Evolutionary conservation across 2,329 filamentous ascomycete genomes (phyloP), one percentile per base, ranked within the genome.

Genomic region (Camptophora hylomeconis): DNA sequence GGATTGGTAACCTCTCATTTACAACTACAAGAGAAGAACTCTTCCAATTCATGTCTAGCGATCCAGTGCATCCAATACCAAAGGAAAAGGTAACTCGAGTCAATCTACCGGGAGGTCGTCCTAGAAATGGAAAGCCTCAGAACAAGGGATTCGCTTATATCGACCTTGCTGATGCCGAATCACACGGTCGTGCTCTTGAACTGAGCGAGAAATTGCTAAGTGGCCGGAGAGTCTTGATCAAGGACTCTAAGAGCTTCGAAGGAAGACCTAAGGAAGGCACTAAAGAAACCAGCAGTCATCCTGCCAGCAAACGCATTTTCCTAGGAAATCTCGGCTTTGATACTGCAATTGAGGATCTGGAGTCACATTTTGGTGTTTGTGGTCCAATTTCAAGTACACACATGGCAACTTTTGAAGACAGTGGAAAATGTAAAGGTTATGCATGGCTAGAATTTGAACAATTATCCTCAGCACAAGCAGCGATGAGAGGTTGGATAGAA

Each of bases 141-240:
- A 98, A 95, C 61, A 87, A 80, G 56, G 92, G 89, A 10, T 98
- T 94, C 50, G 89, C 89, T 31, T 98, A 98, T 50, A 75, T 98
- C 40, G 92, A 98, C 52, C 93, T 98, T 50, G 62, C 72, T 24
- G 77, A 69, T 14, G 48, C 63, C 12, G 68, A 76, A 21, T 69
- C 75, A 23, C 69, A 84, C 47, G 62, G 83, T 18, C 72, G 76
- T n/a, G 86, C 84, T 25, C 68, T 94, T 39, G 77, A 73, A 2
- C 63, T 94, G 21, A 92, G 80, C n/a, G 89, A 98, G 56, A 80
- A 75, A 22, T 69, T 84, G 29, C 61, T 92, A 28, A 59, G 65
- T 22, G 78, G 80, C 11, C 75, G 89, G 30, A 76, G 77, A 37
- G 71, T 95, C 14, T 67, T 98, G 45, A 94, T 98, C 62, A 98